These are phyloP conservation scores for Bolboschoenoplectus hybrid DNA, from an alignment of 202 grass and related monocot genomes.

Conservation along the genomic window DNA sequence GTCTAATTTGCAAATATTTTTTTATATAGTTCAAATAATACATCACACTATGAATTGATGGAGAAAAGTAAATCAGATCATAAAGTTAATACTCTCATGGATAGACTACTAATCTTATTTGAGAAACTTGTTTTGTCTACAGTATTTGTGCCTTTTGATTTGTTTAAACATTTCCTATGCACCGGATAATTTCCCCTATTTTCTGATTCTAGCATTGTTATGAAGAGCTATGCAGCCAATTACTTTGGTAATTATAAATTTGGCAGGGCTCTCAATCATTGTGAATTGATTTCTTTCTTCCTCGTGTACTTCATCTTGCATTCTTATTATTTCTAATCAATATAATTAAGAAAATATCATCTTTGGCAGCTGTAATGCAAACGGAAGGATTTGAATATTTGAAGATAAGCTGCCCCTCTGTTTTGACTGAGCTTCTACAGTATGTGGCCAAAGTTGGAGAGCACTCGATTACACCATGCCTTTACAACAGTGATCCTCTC, in stretches of 20 bases:
- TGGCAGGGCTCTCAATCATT: background rate
- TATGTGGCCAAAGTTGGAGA: slow-evolving; percentile 88
- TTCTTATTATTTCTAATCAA: background rate
- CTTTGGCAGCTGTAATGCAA: slow-evolving; percentile 90
- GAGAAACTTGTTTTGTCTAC: background rate
- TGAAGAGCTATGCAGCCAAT: background rate
- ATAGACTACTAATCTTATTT: background rate
- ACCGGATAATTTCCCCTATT: background rate
- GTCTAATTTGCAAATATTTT: background rate
- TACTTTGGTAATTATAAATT: background rate
- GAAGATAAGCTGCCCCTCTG: slow-evolving; percentile 86
- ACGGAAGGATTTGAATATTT: slow-evolving; percentile 98
- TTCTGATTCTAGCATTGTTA: slow-evolving; percentile 10
- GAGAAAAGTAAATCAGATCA: background rate
- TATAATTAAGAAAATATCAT: background rate
- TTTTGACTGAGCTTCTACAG: slow-evolving; percentile 88
- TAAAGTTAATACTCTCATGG: background rate
- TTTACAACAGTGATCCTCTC: slow-evolving; percentile 72
- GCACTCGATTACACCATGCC: slow-evolving; percentile 52
- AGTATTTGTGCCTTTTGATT: background rate
- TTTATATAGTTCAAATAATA: background rate
- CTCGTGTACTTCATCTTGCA: background rate
- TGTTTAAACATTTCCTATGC: background rate
- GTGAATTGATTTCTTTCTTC: background rate
- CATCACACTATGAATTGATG: background rate